A percentile compares a stretch with the other conserved stretches of the same genome.
These are phyloP conservation scores for Penicillium antarcticum DNA, from an alignment of 495 filamentous ascomycete genomes.

Conservation along the genomic window DNA sequence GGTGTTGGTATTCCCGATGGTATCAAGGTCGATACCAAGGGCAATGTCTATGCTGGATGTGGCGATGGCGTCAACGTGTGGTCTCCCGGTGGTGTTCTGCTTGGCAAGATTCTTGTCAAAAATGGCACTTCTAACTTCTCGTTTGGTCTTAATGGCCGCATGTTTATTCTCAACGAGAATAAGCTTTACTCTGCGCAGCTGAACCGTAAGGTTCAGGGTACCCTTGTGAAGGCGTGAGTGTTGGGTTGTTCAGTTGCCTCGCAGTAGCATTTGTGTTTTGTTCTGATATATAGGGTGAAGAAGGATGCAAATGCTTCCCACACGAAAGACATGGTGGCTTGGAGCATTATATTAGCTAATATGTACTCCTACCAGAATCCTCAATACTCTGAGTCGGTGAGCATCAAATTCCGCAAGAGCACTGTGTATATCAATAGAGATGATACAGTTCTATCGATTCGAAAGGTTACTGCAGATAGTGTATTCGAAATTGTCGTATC, in stretches of 20 bases:
- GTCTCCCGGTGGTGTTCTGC: conserved; percentile 51
- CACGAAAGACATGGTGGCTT: no score
- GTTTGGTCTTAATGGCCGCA: conserved; percentile 39
- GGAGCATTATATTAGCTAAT: no score
- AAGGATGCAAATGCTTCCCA: background rate
- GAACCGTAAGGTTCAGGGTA: conserved; percentile 24
- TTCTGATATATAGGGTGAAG: no score
- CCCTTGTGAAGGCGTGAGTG: conserved; percentile 19
- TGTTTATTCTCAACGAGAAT: conserved; percentile 43
- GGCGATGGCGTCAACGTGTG: conserved; percentile 62
- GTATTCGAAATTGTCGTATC: no score
- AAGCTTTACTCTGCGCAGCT: conserved; percentile 38
- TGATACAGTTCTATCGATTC: no score
- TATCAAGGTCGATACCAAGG: conserved; percentile 56
- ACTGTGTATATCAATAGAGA: no score
- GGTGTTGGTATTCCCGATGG: conserved; percentile 56
- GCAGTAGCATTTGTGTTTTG: background rate
- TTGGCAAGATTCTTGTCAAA: conserved; percentile 50
- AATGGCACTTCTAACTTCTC: conserved; percentile 41
- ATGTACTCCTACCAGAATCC: no score
- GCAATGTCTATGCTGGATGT: conserved; percentile 60
- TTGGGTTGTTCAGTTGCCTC: conserved; percentile 2
- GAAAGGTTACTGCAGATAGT: no score
- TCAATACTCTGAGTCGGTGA: no score
- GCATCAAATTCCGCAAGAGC: no score